Percentiles rank a stretch among this genome's conserved stretches.
Conservation (phyloP, 768 basidiomycete species). For the Podaxis sp. region DNA sequence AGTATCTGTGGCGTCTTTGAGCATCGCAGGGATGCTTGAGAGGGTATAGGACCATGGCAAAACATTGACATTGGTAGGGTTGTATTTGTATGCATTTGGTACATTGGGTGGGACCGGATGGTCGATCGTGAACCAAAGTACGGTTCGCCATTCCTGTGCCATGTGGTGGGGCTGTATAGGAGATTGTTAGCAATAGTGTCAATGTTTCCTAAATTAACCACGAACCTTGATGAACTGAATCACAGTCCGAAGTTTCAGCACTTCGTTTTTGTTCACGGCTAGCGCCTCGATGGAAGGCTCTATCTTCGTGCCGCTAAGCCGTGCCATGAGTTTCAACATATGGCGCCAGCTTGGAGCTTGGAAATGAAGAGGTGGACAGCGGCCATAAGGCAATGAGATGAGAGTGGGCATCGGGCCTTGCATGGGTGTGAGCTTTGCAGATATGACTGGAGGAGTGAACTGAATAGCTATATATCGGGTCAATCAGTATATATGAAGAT, state of each 20-base stretch:
- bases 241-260: conserved; percentile 63
- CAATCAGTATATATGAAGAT: neutral
- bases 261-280: conserved; percentile 46
- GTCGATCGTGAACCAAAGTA: conserved; percentile 78
- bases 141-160: conserved; percentile 63
- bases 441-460: conserved; percentile 55
- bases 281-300: conserved; percentile 70
- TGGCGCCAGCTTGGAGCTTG: conserved; percentile 74
- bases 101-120: conserved; percentile 49
- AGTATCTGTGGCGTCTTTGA: conserved; percentile 62
- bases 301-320: conserved; percentile 62
- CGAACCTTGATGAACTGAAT: conserved; percentile 74
- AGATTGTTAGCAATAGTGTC: neutral
- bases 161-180: conserved; percentile 49
- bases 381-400: conserved; percentile 69
- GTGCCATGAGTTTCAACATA: conserved; percentile 70
- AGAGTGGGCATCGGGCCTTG: conserved; percentile 59
- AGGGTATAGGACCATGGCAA: conserved; percentile 73
- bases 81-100: conserved; percentile 42
- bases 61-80: conserved; percentile 54
- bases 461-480: conserved; percentile 51
- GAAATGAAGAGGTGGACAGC: conserved; percentile 63
- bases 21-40: conserved; percentile 51
- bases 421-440: conserved; percentile 42
- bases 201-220: neutral